These are phyloP conservation scores for Coniochaeta sp. DNA, from an alignment of 2,329 filamentous ascomycete species.

Conservation along the genomic window DNA sequence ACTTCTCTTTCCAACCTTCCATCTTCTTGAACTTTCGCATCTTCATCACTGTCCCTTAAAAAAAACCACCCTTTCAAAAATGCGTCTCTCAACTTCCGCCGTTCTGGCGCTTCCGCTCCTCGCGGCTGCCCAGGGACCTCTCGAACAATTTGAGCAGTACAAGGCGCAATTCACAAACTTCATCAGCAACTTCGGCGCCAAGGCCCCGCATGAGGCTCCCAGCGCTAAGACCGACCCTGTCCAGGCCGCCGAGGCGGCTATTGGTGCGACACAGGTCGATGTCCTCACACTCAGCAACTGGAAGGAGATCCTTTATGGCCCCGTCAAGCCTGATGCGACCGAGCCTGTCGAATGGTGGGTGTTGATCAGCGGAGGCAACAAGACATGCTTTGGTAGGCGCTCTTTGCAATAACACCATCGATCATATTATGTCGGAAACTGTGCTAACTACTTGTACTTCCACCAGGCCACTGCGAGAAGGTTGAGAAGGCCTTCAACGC, in stretches of 20 bases:
- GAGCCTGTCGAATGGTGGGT: conserved; percentile 71
- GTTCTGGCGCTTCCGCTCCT: conserved; percentile 50
- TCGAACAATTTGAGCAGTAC: conserved; percentile 40
- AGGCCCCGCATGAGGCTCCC: conserved; percentile 33
- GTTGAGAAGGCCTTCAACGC: conserved; percentile 62
- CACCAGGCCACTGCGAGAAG: conserved; percentile 54
- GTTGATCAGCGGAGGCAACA: conserved; percentile 67
- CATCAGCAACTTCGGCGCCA: conserved; percentile 50
- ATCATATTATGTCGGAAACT: background rate
- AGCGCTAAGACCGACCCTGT: conserved; percentile 34
- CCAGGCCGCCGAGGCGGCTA: conserved; percentile 43
- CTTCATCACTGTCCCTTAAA: background rate
- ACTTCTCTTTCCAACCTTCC: background rate
- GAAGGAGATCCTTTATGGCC: conserved; percentile 58
- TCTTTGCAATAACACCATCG: background rate
- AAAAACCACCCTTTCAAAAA: conserved; percentile 27
- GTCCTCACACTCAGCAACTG: conserved; percentile 63
- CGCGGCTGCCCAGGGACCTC: conserved; percentile 39
- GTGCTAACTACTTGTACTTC: conserved; percentile 11
- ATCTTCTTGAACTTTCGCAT: background rate
- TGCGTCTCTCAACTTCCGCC: conserved; percentile 50
- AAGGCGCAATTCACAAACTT: conserved; percentile 58
- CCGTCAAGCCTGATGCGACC: conserved; percentile 51
- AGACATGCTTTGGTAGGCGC: conserved; percentile 61
- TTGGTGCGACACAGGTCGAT: conserved; percentile 34